Evolutionary conservation across 345 rosid genomes (phyloP).

Genomic region (Pugionium cornutum): DNA sequence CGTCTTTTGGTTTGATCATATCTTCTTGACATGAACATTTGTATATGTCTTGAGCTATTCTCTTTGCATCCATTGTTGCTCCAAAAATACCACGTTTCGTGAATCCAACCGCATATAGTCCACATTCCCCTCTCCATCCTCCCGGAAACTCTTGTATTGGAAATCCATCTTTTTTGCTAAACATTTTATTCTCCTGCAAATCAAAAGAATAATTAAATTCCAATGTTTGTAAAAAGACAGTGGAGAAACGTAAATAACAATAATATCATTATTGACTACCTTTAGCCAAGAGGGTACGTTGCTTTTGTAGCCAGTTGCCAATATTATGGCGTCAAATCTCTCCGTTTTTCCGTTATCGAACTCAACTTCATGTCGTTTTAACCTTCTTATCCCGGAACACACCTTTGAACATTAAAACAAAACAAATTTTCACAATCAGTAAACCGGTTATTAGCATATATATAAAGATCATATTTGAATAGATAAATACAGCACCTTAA

Average conservation of each 20-base stretch:
- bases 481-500: constrained; percentile 53
- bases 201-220: constrained; percentile 6
- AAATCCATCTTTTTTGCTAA: constrained; percentile 74
- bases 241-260: neutral
- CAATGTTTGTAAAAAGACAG: neutral
- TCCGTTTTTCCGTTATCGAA: constrained; percentile 62
- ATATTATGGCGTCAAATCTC: constrained; percentile 73
- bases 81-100: constrained; percentile 83
- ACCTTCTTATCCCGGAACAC: constrained; percentile 59
- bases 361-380: constrained; percentile 56
- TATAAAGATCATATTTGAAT: neutral
- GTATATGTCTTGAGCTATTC: constrained; percentile 60
- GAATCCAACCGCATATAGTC: constrained; percentile 92
- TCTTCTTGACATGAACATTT: constrained; percentile 14
- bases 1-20: constrained; percentile 20
- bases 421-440: constrained; percentile 13
- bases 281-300: constrained; percentile 90
- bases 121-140: constrained; percentile 95
- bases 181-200: constrained; percentile 71
- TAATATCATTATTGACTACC: constrained; percentile 47
- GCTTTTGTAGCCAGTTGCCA: constrained; percentile 97
- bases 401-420: constrained; percentile 47
- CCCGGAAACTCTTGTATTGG: constrained; percentile 72
- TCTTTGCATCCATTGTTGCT: constrained; percentile 77
- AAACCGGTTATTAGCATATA: constrained; percentile 7